Base-by-base conservation (phyloP, 2,329 filamentous ascomycete genomes). In the Aspergillus sp. region DNA sequence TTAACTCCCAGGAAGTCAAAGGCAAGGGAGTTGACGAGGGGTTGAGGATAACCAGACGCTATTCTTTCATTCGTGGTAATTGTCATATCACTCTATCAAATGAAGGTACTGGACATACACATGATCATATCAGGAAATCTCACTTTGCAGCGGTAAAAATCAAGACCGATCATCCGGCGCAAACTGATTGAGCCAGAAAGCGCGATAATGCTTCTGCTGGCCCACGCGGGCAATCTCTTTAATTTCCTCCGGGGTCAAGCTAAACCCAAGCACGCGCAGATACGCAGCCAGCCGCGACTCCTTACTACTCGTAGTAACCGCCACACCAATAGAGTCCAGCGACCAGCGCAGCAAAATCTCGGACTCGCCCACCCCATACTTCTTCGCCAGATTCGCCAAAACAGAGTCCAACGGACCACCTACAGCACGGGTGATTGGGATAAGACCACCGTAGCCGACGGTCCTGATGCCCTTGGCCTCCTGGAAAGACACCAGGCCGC, bases 311-410 rank as follows among this genome's bases (percentile, higher is more conserved):
- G 81, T 84, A 5, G 79, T 83, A 45, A 85, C 74, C 0, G 76
- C 64, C 11, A 83, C 71, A 44, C 77, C 61, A 26, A 78, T 79
- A 53, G 80, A 78, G 51, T 84, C 79, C 40, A 84, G 72, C 39
- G 73, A 76, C 79, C 79, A 85, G 40, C 81, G 65, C 43, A 84
- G 56, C 40, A 72, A 63, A 42, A 83, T 74, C 60, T 83, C 79
- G 2, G 70, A 74, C 38, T 77, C 72, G 41, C 60, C 72, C 36
- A 83, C 80, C 1, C 70, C 77, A 56, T 84, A 83, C 61, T 83
- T 84, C 57, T 76, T 76, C n/a, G 76, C 71, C 45, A 83, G 57
- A 2, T 56, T 58, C 0, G 69, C 67, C 35, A 82, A 59, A n/a
- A 74, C 59, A 5, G 68, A 66, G 46, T 82, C 79, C 2, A 79